Conservation (phyloP, 495 filamentous ascomycete species). For the Penicillium nucicola region DNA sequence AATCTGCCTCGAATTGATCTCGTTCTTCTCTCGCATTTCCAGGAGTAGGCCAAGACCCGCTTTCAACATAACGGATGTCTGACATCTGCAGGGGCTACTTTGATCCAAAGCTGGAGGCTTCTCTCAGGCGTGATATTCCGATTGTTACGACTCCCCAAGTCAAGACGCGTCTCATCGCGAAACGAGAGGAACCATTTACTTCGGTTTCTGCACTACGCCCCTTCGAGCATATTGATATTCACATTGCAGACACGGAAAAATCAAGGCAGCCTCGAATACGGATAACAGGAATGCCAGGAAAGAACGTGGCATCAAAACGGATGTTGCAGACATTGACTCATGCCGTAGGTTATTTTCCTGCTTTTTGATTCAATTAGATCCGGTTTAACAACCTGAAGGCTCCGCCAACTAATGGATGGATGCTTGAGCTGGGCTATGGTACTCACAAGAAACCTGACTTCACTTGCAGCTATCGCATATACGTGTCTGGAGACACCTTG, state of each 20-base stretch:
- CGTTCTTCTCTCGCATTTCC: conserved; percentile 64
- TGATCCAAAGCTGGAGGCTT: conserved; percentile 57
- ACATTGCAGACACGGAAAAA: conserved; percentile 27
- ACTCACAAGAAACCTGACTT: conserved; percentile 22
- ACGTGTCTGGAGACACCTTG: conserved; percentile 72
- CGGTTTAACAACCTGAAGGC: conserved; percentile 24
- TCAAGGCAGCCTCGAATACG: conserved; percentile 38
- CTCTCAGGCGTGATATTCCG: conserved; percentile 53
- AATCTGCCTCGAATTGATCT: conserved; percentile 59
- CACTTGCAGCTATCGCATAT: conserved; percentile 59
- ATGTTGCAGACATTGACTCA: conserved; percentile 44
- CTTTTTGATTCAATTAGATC: not conserved
- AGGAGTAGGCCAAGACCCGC: conserved; percentile 35
- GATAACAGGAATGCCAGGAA: conserved; percentile 67
- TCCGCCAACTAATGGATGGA: conserved; percentile 73
- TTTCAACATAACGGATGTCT: not conserved
- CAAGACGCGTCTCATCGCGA: conserved; percentile 44
- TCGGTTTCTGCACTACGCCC: conserved; percentile 51
- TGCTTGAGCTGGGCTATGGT: conserved; percentile 59
- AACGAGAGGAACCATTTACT: conserved; percentile 49
- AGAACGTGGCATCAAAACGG: conserved; percentile 57
- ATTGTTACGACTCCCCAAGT: conserved; percentile 69
- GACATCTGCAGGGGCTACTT: conserved; percentile 53
- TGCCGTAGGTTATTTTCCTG: conserved; percentile 42
- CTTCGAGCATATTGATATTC: conserved; percentile 52